Conservation (phyloP, 331 rosid genomes). For the Rosa hybrid region DNA sequence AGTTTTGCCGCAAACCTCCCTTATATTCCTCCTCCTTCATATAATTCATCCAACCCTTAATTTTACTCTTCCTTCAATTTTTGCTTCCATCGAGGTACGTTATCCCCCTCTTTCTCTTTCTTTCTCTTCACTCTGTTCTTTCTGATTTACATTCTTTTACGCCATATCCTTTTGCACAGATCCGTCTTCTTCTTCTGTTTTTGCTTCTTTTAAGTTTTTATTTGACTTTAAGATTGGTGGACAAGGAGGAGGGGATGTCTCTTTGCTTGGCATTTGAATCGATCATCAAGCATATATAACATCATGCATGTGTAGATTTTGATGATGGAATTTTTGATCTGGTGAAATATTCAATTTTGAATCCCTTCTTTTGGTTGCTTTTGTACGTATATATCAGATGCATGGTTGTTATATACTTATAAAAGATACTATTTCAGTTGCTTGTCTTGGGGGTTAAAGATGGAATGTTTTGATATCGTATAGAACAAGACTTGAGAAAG, state of each 20-base stretch:
- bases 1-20: background rate
- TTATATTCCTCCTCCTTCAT: conserved; percentile 19
- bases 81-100: conserved; percentile 61
- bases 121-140: conserved; percentile 29
- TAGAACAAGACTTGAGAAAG: background rate
- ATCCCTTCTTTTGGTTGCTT: background rate
- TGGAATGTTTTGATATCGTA: conserved; percentile 6
- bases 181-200: conserved; percentile 8
- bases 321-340: background rate
- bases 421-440: background rate
- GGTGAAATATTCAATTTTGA: background rate
- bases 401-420: background rate
- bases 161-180: conserved; percentile 1
- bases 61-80: conserved; percentile 48
- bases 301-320: background rate
- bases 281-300: background rate
- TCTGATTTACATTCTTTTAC: conserved; percentile 21
- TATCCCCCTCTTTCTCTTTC: conserved; percentile 13
- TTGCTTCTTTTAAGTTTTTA: conserved; percentile 18
- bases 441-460: conserved; percentile 4
- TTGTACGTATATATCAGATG: background rate
- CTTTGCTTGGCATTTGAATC: conserved; percentile 1
- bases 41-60: conserved; percentile 33
- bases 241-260: background rate
- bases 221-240: background rate